A percentile compares a stretch with the other conserved stretches of the same genome.
Conservation (phyloP, 2,329 filamentous ascomycete genomes). For the Alternaria hordeiaustralica region DNA sequence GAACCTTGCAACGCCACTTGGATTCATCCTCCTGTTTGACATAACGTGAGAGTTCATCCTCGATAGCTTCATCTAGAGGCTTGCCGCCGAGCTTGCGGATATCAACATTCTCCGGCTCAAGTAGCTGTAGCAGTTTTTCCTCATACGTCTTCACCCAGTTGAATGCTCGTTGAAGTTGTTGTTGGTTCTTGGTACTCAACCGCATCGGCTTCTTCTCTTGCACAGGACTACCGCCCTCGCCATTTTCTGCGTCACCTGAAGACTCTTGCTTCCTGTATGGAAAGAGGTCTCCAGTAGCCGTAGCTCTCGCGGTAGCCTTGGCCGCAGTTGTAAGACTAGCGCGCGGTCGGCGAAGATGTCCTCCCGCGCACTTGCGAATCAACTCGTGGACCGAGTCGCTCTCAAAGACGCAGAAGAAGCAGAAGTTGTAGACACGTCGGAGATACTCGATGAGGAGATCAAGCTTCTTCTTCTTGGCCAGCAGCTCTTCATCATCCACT, state of each 20-base stretch:
- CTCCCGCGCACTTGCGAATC: slow-evolving; percentile 92
- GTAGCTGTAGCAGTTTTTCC: slow-evolving; percentile 90
- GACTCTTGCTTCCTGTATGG: slow-evolving; percentile 77
- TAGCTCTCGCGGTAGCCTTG: slow-evolving; percentile 84
- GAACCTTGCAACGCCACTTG: slow-evolving; percentile 95
- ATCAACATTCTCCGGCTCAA: slow-evolving; percentile 88
- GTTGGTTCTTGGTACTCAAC: slow-evolving; percentile 77
- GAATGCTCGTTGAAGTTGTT: slow-evolving; percentile 91
- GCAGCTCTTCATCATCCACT: slow-evolving; percentile 84
- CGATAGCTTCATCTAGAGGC: slow-evolving; percentile 80
- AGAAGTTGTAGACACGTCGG: slow-evolving; percentile 96
- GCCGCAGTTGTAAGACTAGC: slow-evolving; percentile 83
- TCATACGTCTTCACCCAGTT: slow-evolving; percentile 99
- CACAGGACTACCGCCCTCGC: slow-evolving; percentile 65
- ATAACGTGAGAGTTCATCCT: slow-evolving; percentile 83
- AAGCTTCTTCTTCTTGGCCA: slow-evolving; percentile 95
- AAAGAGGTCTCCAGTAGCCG: slow-evolving; percentile 81
- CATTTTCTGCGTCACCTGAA: slow-evolving; percentile 69
- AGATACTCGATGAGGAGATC: slow-evolving; percentile 96
- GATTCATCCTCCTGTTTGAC: slow-evolving; percentile 98
- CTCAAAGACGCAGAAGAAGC: slow-evolving; percentile 99
- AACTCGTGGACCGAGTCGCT: slow-evolving; percentile 97
- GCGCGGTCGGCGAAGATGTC: slow-evolving; percentile 91
- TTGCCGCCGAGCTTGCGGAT: slow-evolving; percentile 91
- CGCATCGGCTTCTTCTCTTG: slow-evolving; percentile 75